These are phyloP conservation scores for Lipomyces sp. DNA, from an alignment of 805 yeast species.

Conservation along the genomic window DNA sequence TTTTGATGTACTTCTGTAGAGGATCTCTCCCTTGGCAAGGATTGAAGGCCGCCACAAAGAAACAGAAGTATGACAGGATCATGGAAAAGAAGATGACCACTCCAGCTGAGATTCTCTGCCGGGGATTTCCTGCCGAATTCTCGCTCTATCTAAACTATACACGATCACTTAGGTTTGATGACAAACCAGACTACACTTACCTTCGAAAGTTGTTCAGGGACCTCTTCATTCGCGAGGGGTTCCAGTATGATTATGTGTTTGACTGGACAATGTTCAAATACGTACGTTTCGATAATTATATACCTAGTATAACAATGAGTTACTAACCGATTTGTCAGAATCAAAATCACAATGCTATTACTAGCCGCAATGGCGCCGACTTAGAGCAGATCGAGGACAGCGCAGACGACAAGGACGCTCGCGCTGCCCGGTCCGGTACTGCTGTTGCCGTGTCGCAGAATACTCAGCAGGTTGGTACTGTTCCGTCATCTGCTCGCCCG, in stretches of 20 bases:
- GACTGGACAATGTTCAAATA: slow-evolving; percentile 91
- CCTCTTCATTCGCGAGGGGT: slow-evolving; percentile 82
- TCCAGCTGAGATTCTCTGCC: slow-evolving; percentile 80
- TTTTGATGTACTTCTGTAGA: slow-evolving; percentile 88
- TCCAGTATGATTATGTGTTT: slow-evolving; percentile 89
- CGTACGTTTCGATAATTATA: not conserved
- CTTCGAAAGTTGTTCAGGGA: slow-evolving; percentile 89
- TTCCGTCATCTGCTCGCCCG: slow-evolving; percentile 5
- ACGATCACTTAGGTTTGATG: slow-evolving; percentile 89
- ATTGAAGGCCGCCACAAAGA: slow-evolving; percentile 91
- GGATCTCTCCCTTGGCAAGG: slow-evolving; percentile 99
- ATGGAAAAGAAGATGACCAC: slow-evolving; percentile 94
- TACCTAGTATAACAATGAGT: not conserved
- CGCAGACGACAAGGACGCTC: slow-evolving; percentile 16
- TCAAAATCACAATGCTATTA: not conserved
- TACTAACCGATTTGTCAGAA: not conserved
- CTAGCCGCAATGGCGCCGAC: slow-evolving; percentile 10
- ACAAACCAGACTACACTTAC: slow-evolving; percentile 91
- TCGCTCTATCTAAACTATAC: slow-evolving; percentile 85
- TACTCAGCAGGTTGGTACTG: slow-evolving; percentile 1
- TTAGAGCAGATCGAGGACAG: slow-evolving; percentile 11
- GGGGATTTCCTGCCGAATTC: slow-evolving; percentile 91
- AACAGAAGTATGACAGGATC: slow-evolving; percentile 95
- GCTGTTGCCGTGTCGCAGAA: slow-evolving; percentile 15
- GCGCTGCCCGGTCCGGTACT: slow-evolving; percentile 16